A percentile compares a stretch with the other conserved stretches of the same genome.
These are phyloP conservation scores for Farysia itapuensis DNA, from an alignment of 1,284 basidiomycete genomes.

Conservation along the genomic window DNA sequence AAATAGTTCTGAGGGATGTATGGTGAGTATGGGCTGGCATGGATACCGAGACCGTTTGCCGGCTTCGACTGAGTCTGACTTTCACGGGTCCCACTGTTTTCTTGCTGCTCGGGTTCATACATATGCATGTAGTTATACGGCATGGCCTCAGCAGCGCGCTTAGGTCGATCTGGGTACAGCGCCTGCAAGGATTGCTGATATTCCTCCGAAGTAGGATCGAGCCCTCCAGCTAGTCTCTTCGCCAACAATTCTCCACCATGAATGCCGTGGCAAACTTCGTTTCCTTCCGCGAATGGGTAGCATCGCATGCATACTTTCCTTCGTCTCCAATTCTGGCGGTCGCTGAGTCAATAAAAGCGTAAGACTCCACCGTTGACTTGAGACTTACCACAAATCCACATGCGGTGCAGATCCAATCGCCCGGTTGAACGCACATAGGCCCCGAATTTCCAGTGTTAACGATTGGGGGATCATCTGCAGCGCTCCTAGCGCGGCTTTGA, in stretches of 20 bases:
- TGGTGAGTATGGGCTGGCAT: too few species aligned
- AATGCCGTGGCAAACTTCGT: conserved; percentile 29
- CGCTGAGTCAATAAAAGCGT: too few species aligned
- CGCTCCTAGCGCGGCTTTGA: conserved; percentile 6
- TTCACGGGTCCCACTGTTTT: too few species aligned
- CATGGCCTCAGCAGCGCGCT: conserved; percentile 1
- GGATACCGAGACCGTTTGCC: too few species aligned
- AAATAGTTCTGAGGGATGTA: too few species aligned
- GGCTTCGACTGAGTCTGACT: too few species aligned
- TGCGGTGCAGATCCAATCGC: conserved; percentile 83
- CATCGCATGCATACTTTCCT: conserved; percentile 85
- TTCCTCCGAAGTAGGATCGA: conserved; percentile 27
- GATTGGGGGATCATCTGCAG: conserved; percentile 59
- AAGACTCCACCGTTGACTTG: background rate
- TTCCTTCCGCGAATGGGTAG: conserved; percentile 65
- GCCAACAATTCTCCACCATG: conserved; percentile 28
- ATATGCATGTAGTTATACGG: background rate
- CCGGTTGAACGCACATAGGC: conserved; percentile 80
- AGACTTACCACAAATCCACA: conserved; percentile 63
- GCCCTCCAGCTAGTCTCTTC: conserved; percentile 26
- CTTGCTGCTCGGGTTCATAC: too few species aligned
- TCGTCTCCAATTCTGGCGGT: conserved; percentile 72
- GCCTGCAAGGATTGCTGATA: conserved; percentile 21
- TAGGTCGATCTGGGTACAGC: conserved; percentile 14
- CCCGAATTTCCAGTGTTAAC: conserved; percentile 84